Conservation (phyloP, 306 rosid species). For the Mimosa bimucronata region DNA sequence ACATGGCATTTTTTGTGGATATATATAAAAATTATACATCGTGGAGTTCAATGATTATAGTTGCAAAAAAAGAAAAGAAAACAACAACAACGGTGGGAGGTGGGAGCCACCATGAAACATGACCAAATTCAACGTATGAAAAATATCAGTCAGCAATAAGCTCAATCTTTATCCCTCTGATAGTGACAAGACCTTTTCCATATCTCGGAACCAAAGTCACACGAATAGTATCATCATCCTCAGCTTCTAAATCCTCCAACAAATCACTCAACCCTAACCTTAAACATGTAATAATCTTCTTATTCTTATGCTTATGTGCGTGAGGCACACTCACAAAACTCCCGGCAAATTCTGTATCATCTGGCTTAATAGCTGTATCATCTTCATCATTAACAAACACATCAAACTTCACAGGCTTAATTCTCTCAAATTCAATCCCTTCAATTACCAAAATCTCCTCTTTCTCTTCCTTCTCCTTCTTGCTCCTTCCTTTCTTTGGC, state of each 20-base stretch:
- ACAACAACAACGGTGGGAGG: too few relatives aligned
- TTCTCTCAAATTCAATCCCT: constrained; percentile 64
- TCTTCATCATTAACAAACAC: constrained; percentile 79
- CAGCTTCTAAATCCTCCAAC: constrained; percentile 81
- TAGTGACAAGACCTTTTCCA: constrained; percentile 57
- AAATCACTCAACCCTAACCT: constrained; percentile 65
- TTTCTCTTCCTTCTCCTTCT: constrained; percentile 51
- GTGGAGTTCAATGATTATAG: too few relatives aligned
- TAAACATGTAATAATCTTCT: constrained; percentile 44
- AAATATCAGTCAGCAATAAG: constrained; percentile 1
- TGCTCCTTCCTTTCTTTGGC: constrained; percentile 57
- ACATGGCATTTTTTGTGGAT: too few relatives aligned
- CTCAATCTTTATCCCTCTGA: constrained; percentile 60
- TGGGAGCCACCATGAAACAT: too few relatives aligned
- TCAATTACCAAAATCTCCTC: constrained; percentile 64
- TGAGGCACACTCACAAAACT: constrained; percentile 86
- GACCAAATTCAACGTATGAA: not conserved
- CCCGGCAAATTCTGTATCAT: constrained; percentile 76
- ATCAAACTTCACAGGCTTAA: constrained; percentile 59
- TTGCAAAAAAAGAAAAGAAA: too few relatives aligned
- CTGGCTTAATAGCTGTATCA: constrained; percentile 45
- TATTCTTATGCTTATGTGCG: constrained; percentile 45
- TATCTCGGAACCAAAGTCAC: constrained; percentile 75
- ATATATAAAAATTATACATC: too few relatives aligned
- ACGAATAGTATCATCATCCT: constrained; percentile 64